Conservation (phyloP, 2,329 filamentous ascomycete species). For the Falciphora oryzae region DNA sequence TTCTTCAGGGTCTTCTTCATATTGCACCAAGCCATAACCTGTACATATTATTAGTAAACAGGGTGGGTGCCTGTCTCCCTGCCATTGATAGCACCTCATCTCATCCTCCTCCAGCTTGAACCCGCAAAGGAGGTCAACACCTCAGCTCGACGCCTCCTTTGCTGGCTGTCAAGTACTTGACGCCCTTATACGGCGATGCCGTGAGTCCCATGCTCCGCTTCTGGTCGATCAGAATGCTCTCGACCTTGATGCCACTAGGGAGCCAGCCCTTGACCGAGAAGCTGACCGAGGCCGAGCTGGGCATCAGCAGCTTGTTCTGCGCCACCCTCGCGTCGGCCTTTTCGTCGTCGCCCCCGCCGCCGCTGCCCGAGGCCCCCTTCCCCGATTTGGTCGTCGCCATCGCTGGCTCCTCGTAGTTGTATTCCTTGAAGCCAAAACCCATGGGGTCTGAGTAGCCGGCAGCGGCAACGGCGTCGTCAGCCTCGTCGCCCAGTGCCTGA, state of each 20-base stretch:
- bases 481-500: conserved; percentile 38
- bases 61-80: too few relatives aligned
- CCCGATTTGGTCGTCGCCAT: conserved; percentile 17
- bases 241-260: conserved; percentile 61
- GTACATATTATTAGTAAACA: too few relatives aligned
- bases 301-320: conserved; percentile 73
- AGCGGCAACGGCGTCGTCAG: conserved; percentile 37
- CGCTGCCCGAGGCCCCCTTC: neutral
- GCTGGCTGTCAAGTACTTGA: conserved; percentile 86
- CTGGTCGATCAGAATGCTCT: conserved; percentile 63
- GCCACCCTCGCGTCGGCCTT: conserved; percentile 46
- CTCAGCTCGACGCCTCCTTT: conserved; percentile 59
- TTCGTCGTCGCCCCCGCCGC: conserved; percentile 28
- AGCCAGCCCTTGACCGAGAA: conserved; percentile 66
- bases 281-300: conserved; percentile 68
- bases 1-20: too few relatives aligned
- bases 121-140: conserved; percentile 35
- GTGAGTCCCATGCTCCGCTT: conserved; percentile 80
- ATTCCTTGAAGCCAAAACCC: conserved; percentile 48
- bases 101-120: too few relatives aligned
- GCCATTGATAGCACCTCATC: too few relatives aligned
- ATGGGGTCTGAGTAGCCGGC: conserved; percentile 41
- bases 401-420: conserved; percentile 38
- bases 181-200: conserved; percentile 91
- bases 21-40: too few relatives aligned